phyloP scores from a whole-genome alignment of 1,284 basidiomycete species.

The Papiliotrema nemorosa region DNA sequence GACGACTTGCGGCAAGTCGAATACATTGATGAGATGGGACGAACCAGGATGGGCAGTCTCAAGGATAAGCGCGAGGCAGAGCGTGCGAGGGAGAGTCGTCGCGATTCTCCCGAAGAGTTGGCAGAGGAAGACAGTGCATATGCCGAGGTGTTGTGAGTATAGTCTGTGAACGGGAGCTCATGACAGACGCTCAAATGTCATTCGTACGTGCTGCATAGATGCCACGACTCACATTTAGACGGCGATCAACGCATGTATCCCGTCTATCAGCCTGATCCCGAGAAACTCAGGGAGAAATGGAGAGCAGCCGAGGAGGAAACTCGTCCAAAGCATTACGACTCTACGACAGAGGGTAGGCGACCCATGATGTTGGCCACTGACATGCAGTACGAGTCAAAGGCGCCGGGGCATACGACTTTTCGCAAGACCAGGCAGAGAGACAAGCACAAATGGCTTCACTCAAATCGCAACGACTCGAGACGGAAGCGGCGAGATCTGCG shows the following conservation, averaged over 20 bases:
- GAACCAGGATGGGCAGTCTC: conserved; percentile 42
- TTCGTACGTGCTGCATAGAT: conserved; percentile 42
- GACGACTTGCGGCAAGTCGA: conserved; percentile 31
- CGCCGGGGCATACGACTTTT: conserved; percentile 86
- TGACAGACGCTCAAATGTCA: conserved; percentile 59
- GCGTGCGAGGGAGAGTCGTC: conserved; percentile 6
- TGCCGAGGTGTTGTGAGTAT: conserved; percentile 44
- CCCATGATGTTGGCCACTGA: too few species aligned
- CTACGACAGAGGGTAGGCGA: conserved; percentile 63
- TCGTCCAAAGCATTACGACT: conserved; percentile 74
- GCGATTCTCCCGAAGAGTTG: background rate
- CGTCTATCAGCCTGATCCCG: conserved; percentile 75
- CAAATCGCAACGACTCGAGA: conserved; percentile 64
- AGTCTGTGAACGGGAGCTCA: background rate
- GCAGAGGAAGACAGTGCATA: conserved; percentile 24
- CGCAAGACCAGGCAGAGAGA: conserved; percentile 71
- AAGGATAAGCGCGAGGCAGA: conserved; percentile 42
- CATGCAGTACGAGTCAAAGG: conserved; percentile 65
- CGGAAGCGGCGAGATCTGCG: conserved; percentile 60
- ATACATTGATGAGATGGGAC: conserved; percentile 48
- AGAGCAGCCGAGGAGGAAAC: conserved; percentile 67
- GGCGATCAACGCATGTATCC: conserved; percentile 79
- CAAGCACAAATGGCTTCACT: conserved; percentile 74
- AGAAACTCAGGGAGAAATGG: conserved; percentile 72
- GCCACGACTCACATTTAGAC: conserved; percentile 33